A percentile compares a stretch with the other conserved stretches of the same genome.
Conservation (phyloP, 2,329 filamentous ascomycete genomes). For the Penicillium sumatraense region DNA sequence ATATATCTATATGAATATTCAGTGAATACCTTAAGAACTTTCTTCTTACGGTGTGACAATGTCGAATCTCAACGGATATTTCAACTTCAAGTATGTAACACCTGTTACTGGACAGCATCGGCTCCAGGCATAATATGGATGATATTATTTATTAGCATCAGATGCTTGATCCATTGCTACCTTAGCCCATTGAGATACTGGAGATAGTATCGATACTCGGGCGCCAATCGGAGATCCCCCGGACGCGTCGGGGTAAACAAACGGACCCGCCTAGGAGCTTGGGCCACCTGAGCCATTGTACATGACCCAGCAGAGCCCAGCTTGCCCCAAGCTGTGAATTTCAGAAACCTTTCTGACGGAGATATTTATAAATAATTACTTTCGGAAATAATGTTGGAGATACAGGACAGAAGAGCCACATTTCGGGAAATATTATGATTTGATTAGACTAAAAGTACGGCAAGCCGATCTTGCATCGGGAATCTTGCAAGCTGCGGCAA, state of each 20-base stretch:
- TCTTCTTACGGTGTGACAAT: no score
- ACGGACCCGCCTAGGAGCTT: constrained; percentile 10
- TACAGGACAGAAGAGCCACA: not conserved
- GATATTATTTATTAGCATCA: no score
- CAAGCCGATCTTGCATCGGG: constrained; percentile 24
- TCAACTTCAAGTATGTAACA: no score
- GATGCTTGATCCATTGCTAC: no score
- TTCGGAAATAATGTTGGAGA: no score
- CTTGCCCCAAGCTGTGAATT: not conserved
- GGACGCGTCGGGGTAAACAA: constrained; percentile 17
- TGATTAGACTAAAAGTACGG: constrained; percentile 36
- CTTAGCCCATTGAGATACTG: no score
- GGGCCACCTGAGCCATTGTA: constrained; percentile 9
- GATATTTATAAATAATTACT: no score
- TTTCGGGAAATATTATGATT: constrained; percentile 21
- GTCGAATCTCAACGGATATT: no score
- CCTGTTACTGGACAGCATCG: no score
- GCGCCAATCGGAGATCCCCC: constrained; percentile 15
- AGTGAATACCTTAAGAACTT: no score
- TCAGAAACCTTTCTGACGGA: not conserved
- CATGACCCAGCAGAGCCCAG: not conserved
- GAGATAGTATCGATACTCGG: not conserved
- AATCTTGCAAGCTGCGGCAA: constrained; percentile 10
- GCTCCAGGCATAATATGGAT: no score
- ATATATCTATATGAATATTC: no score